Base-by-base conservation (phyloP, 345 rosid species). In the Excoecaria agallocha region DNA sequence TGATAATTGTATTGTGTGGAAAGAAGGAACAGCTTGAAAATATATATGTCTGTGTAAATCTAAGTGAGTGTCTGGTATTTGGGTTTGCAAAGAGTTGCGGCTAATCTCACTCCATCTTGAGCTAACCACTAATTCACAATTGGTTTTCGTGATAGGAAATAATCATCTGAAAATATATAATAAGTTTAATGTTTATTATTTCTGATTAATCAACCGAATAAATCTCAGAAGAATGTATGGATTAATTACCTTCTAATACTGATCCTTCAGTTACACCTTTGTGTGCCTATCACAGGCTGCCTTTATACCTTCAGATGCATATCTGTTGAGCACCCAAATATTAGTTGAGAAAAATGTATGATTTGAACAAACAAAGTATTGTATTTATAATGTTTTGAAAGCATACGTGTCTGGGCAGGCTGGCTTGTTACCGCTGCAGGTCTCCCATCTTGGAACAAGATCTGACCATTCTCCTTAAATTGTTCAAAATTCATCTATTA, bases 271-370 rank as follows among this genome's bases (percentile, higher is more conserved):
- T 66, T 2, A 73, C 97, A 0, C 91, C 95, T 80, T 90, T 89
- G 58, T 94, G 90, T 6, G 98, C 94, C 97, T 93, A 38, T 89
- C 89, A 72, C 98, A 92, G 2, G 97, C 97, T 13, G 93, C 91
- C 80, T 85, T 82, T 50, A 87, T 88, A 6, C 97, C 82, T 86
- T 90, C 98, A 4, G 93, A 78, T 81, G 98, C 97, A 68, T 94
- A 94, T 48, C 97, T 94, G 79, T 71, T 7, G n/a, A 15, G 19
- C 15, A 25, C 45, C 3, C 58, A 10, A 20, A 41, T 76, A n/a
- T n/a, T 46, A 12, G 2, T n/a, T 20, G 35, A 12, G n/a, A 25
- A 4, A 15, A 46, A 46, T 8, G 8, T 2, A 46, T 25, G 3
- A 66, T n/a, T n/a, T 12, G 6, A 22, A 64, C 9, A 15, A 64